Conservation (phyloP, 129 eudicot genomes). For the Helichrysum umbraculigerum region DNA sequence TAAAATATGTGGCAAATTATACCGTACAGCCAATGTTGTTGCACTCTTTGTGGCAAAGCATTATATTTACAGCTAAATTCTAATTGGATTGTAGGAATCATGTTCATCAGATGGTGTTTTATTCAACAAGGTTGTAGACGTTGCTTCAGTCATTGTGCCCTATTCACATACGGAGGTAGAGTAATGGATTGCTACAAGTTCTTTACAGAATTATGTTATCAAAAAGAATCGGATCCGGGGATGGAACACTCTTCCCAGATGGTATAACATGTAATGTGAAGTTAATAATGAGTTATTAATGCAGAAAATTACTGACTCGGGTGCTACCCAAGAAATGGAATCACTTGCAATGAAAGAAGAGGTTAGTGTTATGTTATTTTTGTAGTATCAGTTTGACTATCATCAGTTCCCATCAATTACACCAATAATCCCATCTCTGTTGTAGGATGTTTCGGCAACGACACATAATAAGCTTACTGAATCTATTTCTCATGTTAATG, state of each 20-base stretch:
- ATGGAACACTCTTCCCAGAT: not conserved
- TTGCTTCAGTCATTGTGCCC: constrained; percentile 30
- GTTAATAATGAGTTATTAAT: constrained; percentile 1
- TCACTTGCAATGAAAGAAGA: constrained; percentile 10
- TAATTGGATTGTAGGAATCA: constrained; percentile 39
- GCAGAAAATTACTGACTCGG: constrained; percentile 24
- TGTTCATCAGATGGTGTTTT: constrained; percentile 29
- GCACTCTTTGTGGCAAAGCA: not conserved
- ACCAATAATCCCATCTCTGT: not conserved
- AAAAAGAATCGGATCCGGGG: too few relatives aligned
- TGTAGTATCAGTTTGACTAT: constrained; percentile 3
- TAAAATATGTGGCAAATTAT: not conserved
- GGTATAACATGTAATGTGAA: not conserved
- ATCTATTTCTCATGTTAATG: constrained; percentile 17
- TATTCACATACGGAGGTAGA: constrained; percentile 43
- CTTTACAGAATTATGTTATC: constrained; percentile 15
- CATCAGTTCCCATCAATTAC: not conserved
- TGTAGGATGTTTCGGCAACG: constrained; percentile 42
- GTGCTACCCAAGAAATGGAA: constrained; percentile 15
- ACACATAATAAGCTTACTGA: constrained; percentile 15
- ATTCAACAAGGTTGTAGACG: constrained; percentile 19
- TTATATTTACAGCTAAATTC: not conserved
- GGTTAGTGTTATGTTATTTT: constrained; percentile 28
- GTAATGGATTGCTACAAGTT: not conserved
- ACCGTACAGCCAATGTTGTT: not conserved